These are phyloP conservation scores for Moniliophthora roreri DNA, from an alignment of 1,284 basidiomycete species.

Conservation along the genomic window DNA sequence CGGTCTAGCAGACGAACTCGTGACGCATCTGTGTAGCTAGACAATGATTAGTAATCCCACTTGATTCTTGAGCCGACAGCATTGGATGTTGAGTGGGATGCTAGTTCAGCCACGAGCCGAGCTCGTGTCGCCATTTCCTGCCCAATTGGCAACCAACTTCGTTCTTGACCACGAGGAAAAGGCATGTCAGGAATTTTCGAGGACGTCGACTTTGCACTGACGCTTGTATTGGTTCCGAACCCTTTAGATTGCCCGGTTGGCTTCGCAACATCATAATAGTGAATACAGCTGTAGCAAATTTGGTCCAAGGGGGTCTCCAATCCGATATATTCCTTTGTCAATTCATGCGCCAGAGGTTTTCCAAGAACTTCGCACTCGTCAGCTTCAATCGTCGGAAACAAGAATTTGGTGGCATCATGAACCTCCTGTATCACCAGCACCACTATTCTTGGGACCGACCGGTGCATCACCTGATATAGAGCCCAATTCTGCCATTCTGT, in stretches of 20 bases:
- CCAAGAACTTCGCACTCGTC: conserved; percentile 57
- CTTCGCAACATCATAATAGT: conserved; percentile 80
- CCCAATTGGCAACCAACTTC: neutral
- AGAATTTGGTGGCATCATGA: conserved; percentile 57
- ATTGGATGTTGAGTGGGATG: neutral
- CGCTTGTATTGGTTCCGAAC: neutral
- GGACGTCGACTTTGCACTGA: neutral
- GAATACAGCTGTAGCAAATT: conserved; percentile 80
- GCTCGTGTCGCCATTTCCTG: neutral
- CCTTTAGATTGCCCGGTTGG: conserved; percentile 56
- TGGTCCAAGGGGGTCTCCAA: conserved; percentile 59
- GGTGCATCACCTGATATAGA: conserved; percentile 23
- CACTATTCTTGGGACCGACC: conserved; percentile 28
- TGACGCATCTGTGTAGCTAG: no score
- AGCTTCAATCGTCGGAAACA: conserved; percentile 44
- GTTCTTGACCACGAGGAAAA: neutral
- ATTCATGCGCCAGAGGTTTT: conserved; percentile 68
- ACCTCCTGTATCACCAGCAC: conserved; percentile 19
- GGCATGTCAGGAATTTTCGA: neutral
- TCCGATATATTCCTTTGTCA: conserved; percentile 70
- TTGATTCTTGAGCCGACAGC: no score
- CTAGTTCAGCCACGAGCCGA: neutral
- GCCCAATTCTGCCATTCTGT: conserved; percentile 29
- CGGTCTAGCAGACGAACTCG: no score
- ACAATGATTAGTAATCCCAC: no score